Conservation (phyloP, 148 eudicot species). For the Talinum fruticosum region DNA sequence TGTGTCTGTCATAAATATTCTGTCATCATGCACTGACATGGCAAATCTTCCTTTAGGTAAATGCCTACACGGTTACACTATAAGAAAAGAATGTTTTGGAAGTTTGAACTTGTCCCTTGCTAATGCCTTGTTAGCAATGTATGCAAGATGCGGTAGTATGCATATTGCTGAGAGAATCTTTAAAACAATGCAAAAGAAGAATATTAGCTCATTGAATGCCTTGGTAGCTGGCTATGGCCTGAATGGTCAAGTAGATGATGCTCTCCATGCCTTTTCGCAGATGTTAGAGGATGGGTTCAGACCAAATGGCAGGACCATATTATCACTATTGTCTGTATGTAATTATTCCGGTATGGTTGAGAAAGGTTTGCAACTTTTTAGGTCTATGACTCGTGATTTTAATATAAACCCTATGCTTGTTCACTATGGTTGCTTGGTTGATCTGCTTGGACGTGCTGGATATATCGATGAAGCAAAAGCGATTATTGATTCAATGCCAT, state of each 20-base stretch:
- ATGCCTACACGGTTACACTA: conserved; percentile 45
- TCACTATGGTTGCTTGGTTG: conserved; percentile 52
- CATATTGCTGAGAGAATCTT: conserved; percentile 37
- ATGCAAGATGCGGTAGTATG: conserved; percentile 50
- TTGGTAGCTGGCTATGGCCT: conserved; percentile 41
- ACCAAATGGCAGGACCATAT: conserved; percentile 43
- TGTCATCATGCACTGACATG: conserved; percentile 39
- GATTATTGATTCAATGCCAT: conserved; percentile 43
- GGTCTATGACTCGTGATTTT: conserved; percentile 39
- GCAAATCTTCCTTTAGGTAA: conserved; percentile 44
- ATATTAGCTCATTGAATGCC: conserved; percentile 47
- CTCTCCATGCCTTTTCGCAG: conserved; percentile 31
- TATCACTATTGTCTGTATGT: conserved; percentile 46
- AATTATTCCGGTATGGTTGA: conserved; percentile 48
- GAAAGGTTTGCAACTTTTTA: conserved; percentile 38
- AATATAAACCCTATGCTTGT: conserved; percentile 37
- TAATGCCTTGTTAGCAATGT: conserved; percentile 48
- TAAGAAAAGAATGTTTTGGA: conserved; percentile 29
- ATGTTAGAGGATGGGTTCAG: conserved; percentile 36
- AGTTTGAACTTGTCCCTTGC: conserved; percentile 30
- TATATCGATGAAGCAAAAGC: conserved; percentile 36
- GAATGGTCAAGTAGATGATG: conserved; percentile 39
- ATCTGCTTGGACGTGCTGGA: conserved; percentile 45
- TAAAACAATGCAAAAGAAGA: conserved; percentile 27
- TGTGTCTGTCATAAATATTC: conserved; percentile 37